Evolutionary conservation across 805 yeast genomes (phyloP).

Genomic region (Cyberlindnera saturnus): DNA sequence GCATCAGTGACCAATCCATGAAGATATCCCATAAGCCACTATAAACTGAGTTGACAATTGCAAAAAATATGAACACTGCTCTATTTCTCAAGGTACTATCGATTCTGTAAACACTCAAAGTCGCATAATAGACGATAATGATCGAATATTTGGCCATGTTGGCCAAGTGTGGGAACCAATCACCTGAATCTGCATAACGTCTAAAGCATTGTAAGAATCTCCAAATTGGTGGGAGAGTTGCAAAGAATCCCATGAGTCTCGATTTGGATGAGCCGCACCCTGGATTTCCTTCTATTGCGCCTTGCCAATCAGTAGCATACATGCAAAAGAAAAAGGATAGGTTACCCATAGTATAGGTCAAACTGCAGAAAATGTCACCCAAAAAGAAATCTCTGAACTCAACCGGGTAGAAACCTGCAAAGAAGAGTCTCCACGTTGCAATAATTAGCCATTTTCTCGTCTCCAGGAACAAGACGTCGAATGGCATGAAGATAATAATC

Average conservation of each 20-base stretch:
- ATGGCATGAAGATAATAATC: slow-evolving; percentile 52
- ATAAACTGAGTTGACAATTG: slow-evolving; percentile 62
- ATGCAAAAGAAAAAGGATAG: slow-evolving; percentile 81
- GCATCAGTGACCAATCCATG: slow-evolving; percentile 94
- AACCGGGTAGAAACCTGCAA: slow-evolving; percentile 89
- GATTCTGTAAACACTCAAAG: slow-evolving; percentile 75
- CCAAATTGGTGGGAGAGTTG: slow-evolving; percentile 84
- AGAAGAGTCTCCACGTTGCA: slow-evolving; percentile 62
- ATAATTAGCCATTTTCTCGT: slow-evolving; percentile 75
- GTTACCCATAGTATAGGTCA: slow-evolving; percentile 85
- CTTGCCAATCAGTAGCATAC: slow-evolving; percentile 67
- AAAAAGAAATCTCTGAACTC: slow-evolving; percentile 91
- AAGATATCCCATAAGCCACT: slow-evolving; percentile 82
- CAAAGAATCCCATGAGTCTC: slow-evolving; percentile 72
- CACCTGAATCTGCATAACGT: slow-evolving; percentile 89
- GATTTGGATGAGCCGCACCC: slow-evolving; percentile 77
- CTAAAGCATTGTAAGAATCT: slow-evolving; percentile 86
- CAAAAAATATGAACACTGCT: slow-evolving; percentile 66
- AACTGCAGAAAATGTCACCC: slow-evolving; percentile 86
- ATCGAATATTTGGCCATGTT: slow-evolving; percentile 74
- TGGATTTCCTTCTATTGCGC: slow-evolving; percentile 35
- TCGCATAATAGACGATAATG: slow-evolving; percentile 61
- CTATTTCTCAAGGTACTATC: slow-evolving; percentile 32
- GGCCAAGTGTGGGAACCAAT: slow-evolving; percentile 93
- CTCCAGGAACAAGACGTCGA: slow-evolving; percentile 46